Base-by-base conservation (phyloP, 2,329 filamentous ascomycete genomes). In the Corynespora cassiicola region DNA sequence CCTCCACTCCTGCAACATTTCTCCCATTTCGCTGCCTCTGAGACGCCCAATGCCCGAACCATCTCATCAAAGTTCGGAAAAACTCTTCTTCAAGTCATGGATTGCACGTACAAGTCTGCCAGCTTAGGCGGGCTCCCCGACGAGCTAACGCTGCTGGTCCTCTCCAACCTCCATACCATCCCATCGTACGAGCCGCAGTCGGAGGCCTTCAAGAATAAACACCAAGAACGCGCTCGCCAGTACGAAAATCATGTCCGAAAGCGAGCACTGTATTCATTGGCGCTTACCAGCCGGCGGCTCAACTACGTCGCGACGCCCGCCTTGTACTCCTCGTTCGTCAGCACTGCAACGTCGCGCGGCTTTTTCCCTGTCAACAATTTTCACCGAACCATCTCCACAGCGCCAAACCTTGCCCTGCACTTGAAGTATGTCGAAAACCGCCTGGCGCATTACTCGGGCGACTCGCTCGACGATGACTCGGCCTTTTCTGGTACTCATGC, bases 371-470 rank as follows among this genome's bases (percentile, higher is more conserved):
- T 64, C 2, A 28, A 30, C 7, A 35, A 47, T 3, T 58, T 64
- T 23, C 42, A 47, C 31, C 31, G 44, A 14, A 58, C 52, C 1
- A 27, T 63, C 2, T 18, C 12, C 15, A 25, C 16, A 2, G 32
- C 9, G 21, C 4, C 14, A 10, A 3, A 16, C 9, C 31, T 56
- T 2, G 29, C 31, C 4, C 25, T 36, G 0, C 30, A 54, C 33
- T 12, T 63, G 2, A 32, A 45, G 14, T 64, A 62, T 21, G 35
- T 63, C 9, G 62, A 64, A 24, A 61, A 54, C 24, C 50, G 59
- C 7, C 36, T 57, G 3, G 33, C 46, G 11, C 56, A 63, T 26
- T 42, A 50, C 32, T 25, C 35, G 11, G 60, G 57, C 11, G 54
- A 58, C 23, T 42, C 39, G 15, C 42, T 61, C 1, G 22, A 34